phyloP scores from a whole-genome alignment of 2,329 filamentous ascomycete species.

The Epichloe aotearoae region DNA sequence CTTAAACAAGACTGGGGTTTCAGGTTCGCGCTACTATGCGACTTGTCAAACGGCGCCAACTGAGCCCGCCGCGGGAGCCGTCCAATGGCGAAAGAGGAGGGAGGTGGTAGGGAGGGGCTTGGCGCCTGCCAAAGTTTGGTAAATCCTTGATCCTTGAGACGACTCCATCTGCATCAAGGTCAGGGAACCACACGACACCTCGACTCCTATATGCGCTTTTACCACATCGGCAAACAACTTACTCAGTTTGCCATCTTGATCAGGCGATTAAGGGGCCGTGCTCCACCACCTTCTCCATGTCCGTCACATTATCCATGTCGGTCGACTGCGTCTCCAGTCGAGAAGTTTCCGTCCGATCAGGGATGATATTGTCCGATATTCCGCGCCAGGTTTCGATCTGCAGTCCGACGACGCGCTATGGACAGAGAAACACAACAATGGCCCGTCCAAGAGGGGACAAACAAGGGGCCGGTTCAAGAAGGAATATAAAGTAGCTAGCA shows the following conservation, averaged over 20 bases:
- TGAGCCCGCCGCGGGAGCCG: neutral
- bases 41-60: neutral
- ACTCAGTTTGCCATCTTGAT: neutral
- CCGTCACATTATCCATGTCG: neutral
- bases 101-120: neutral
- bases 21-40: neutral
- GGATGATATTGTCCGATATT: neutral
- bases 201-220: neutral
- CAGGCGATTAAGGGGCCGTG: neutral
- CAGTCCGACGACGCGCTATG: neutral
- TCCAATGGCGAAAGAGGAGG: neutral
- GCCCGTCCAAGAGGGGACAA: neutral
- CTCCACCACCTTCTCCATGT: neutral
- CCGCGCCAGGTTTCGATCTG: neutral
- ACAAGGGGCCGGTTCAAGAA: neutral
- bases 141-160: neutral
- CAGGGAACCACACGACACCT: neutral
- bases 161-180: neutral
- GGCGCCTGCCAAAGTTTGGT: neutral
- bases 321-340: too few species aligned
- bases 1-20: neutral
- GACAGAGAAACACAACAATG: neutral
- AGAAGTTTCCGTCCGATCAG: neutral
- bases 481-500: neutral
- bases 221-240: neutral